Conservation (phyloP, 257 asterid genomes). For the Plantago ovata region DNA sequence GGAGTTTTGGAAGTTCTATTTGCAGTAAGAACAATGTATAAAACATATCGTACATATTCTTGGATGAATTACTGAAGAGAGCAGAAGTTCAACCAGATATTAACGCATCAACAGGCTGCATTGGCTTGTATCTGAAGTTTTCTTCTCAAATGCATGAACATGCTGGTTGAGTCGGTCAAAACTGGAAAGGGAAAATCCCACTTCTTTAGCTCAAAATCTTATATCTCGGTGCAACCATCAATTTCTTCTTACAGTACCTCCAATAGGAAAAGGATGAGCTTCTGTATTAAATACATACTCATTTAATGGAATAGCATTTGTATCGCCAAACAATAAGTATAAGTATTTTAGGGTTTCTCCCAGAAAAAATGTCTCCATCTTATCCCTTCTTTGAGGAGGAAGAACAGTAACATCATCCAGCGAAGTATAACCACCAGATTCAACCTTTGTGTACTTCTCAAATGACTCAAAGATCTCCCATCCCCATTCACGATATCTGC, state of each 20-base stretch:
- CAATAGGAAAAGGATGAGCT: constrained; percentile 92
- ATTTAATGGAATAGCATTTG: constrained; percentile 61
- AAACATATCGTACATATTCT: constrained; percentile 21
- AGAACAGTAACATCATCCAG: constrained; percentile 76
- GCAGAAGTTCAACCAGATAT: constrained; percentile 16
- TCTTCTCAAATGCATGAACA: constrained; percentile 18
- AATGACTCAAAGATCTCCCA: constrained; percentile 95
- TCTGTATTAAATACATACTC: constrained; percentile 88
- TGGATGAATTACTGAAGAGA: constrained; percentile 13
- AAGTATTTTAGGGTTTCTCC: constrained; percentile 92
- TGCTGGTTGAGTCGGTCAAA: constrained; percentile 15
- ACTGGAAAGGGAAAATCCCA: constrained; percentile 10
- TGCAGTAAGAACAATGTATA: constrained; percentile 12
- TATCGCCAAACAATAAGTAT: constrained; percentile 65
- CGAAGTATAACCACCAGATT: constrained; percentile 86
- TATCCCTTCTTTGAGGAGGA: constrained; percentile 85
- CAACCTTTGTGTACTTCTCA: constrained; percentile 77
- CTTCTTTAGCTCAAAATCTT: constrained; percentile 19
- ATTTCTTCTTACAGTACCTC: constrained; percentile 32
- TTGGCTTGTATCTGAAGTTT: constrained; percentile 10
- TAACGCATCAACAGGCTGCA: constrained; percentile 19
- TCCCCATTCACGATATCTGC: constrained; percentile 97
- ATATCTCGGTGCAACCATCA: constrained; percentile 22
- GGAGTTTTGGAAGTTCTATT: background rate
- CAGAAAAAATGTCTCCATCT: constrained; percentile 93